Evolutionary conservation across 345 rosid species (phyloP).

Genomic region (Ceriops zippeliana): DNA sequence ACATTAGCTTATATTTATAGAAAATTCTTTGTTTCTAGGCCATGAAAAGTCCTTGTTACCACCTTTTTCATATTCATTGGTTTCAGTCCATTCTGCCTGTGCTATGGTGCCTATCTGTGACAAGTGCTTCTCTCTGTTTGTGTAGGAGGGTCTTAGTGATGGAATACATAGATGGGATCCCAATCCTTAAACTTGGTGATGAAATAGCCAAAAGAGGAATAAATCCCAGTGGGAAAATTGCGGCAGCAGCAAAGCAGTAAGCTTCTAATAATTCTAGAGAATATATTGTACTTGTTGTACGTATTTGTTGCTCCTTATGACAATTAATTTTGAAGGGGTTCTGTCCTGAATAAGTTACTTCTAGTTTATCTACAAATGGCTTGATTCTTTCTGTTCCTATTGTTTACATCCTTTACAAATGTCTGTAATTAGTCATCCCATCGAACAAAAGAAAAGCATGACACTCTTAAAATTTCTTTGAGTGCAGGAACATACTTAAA

Average conservation of each 20-base stretch:
- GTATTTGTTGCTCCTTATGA: neutral
- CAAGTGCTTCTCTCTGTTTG: conserved; percentile 2
- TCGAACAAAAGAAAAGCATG: conserved; percentile 1
- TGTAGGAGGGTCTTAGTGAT: conserved; percentile 75
- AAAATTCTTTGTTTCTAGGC: too few relatives aligned
- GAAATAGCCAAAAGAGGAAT: conserved; percentile 93
- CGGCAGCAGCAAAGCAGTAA: conserved; percentile 91
- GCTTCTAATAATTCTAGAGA: conserved; percentile 49
- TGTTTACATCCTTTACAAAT: neutral
- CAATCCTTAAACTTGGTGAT: conserved; percentile 82
- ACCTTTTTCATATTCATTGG: too few relatives aligned
- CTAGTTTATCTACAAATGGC: neutral
- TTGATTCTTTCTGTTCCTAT: neutral
- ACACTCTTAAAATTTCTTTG: conserved; percentile 12
- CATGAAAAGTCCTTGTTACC: too few relatives aligned
- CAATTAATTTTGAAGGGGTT: neutral
- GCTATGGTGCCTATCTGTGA: neutral
- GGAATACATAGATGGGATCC: conserved; percentile 90
- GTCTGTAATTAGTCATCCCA: neutral
- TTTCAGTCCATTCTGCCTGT: neutral
- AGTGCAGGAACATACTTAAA: conserved; percentile 71
- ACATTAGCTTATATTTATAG: too few relatives aligned
- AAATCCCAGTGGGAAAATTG: conserved; percentile 75
- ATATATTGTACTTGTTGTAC: conserved; percentile 22
- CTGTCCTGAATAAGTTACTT: conserved; percentile 4